These are phyloP conservation scores for Neonectria punicea DNA, from an alignment of 2,329 filamentous ascomycete species.

Conservation along the genomic window DNA sequence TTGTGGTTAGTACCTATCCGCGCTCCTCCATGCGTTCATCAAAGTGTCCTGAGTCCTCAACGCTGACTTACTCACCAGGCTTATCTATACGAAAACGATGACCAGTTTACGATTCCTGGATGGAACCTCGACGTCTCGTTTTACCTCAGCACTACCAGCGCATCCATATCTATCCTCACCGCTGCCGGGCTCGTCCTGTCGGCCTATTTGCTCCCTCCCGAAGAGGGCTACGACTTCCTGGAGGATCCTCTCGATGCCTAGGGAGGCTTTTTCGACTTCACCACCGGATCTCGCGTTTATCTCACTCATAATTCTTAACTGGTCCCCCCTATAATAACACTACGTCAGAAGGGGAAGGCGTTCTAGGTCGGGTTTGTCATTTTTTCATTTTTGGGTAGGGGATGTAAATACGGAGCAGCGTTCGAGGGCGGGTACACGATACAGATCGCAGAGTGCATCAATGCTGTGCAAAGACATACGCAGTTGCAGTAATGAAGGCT, in stretches of 20 bases:
- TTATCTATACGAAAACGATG: conserved; percentile 84
- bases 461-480: conserved; percentile 10
- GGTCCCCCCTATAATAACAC: neutral
- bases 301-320: neutral
- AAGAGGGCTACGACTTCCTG: conserved; percentile 85
- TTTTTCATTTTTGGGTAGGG: neutral
- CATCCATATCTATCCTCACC: conserved; percentile 61
- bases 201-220: conserved; percentile 76
- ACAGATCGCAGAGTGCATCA: neutral
- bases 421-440: neutral
- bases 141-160: conserved; percentile 73
- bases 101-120: conserved; percentile 81
- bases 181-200: conserved; percentile 72
- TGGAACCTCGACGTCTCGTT: conserved; percentile 86
- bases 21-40: neutral
- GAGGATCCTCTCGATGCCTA: conserved; percentile 64
- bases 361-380: conserved; percentile 12
- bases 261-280: conserved; percentile 5
- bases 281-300: neutral
- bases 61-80: conserved; percentile 62
- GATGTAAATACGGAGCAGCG: conserved; percentile 1
- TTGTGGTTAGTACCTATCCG: conserved; percentile 74
- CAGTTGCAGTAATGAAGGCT: conserved; percentile 11
- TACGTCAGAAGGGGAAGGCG: conserved; percentile 10
- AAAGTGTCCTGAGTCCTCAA: neutral